Evolutionary conservation across 1,284 basidiomycete genomes (phyloP).

Genomic region (Sporisorium iseilematis-ciliati): DNA sequence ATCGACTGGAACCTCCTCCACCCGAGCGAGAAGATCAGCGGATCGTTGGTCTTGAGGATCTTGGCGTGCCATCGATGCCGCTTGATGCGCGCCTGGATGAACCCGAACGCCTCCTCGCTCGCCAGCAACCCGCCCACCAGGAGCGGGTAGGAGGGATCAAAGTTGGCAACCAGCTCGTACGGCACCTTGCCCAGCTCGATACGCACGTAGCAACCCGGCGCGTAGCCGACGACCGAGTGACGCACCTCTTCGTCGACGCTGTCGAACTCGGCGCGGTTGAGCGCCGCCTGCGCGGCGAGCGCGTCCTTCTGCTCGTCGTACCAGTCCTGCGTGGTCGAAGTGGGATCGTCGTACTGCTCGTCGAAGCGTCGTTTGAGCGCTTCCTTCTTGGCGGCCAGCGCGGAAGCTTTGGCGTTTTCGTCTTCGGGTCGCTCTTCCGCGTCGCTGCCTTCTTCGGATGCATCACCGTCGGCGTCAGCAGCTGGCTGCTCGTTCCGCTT

Average conservation of each 20-base stretch:
- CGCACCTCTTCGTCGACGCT: constrained; percentile 83
- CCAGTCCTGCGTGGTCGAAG: constrained; percentile 70
- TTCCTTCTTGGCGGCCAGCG: constrained; percentile 87
- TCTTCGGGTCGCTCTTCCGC: constrained; percentile 70
- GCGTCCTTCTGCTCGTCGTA: constrained; percentile 84
- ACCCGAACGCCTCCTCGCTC: constrained; percentile 89
- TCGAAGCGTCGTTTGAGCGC: constrained; percentile 94
- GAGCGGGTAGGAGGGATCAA: constrained; percentile 90
- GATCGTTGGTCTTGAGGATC: constrained; percentile 97
- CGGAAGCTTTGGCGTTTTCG: constrained; percentile 69
- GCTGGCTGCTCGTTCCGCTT: constrained; percentile 22
- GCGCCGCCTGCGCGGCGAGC: constrained; percentile 83
- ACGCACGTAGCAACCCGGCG: constrained; percentile 92
- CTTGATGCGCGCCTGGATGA: constrained; percentile 94
- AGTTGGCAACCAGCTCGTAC: constrained; percentile 91
- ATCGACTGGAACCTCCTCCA: constrained; percentile 96
- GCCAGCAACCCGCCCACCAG: constrained; percentile 92
- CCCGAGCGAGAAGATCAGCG: constrained; percentile 92
- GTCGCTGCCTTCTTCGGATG: constrained; percentile 67
- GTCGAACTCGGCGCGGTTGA: constrained; percentile 89
- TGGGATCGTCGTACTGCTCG: constrained; percentile 93
- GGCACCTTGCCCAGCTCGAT: constrained; percentile 87
- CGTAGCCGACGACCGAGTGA: constrained; percentile 87
- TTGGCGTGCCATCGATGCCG: constrained; percentile 92
- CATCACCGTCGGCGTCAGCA: constrained; percentile 68